Evolutionary conservation across 441 rosid genomes (phyloP), one percentile per base, ranked within the genome.

Genomic region (Populus hybrid): DNA sequence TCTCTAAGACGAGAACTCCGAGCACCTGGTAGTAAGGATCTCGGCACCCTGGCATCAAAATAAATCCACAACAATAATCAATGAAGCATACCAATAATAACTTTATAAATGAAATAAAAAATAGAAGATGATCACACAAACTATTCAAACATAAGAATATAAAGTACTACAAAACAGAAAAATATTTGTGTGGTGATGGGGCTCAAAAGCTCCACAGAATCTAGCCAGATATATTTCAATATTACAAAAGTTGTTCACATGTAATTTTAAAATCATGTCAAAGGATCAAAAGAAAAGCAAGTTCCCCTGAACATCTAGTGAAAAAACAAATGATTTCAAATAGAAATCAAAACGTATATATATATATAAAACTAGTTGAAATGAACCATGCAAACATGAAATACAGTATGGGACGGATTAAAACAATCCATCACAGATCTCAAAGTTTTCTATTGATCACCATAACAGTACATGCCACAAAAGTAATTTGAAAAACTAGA

Each of bases 1-100:
- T 94, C 98, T 86, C 97, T 93, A 73, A 92, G 86, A 42, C 99
- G 93, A 83, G 99, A 97, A 90, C 91, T 91, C 74, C 99, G 95
- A 77, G 92, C 95, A 79, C 99, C 99, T 63, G 98, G 98, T 70
- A 94, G 86, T 77, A 97, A 79, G 81, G 97, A 90, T 78, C 94
- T 90, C 67, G 99, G 99, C 84, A 97, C 94, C 82, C 99, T 97
- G 93, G 75, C 76, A 84, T 59, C 69, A 30, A 30, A 30, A 30
- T 4, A 30, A 30, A 30, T 78, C 68, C 75, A 71, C 30, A 69
- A 79, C 81, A 61, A 85, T 71, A 79, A 73, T 32, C 21, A 80
- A 70, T 35, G 24, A 65, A 10, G 11, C 53, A 46, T 7, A 61
- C 40, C 35, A 24, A 32, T 79, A 1, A 42, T 21, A 42, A 65